Evolutionary conservation across 192 early-diverging fungal genomes (phyloP).

Genomic region (Gorgonomyces haynaldii): DNA sequence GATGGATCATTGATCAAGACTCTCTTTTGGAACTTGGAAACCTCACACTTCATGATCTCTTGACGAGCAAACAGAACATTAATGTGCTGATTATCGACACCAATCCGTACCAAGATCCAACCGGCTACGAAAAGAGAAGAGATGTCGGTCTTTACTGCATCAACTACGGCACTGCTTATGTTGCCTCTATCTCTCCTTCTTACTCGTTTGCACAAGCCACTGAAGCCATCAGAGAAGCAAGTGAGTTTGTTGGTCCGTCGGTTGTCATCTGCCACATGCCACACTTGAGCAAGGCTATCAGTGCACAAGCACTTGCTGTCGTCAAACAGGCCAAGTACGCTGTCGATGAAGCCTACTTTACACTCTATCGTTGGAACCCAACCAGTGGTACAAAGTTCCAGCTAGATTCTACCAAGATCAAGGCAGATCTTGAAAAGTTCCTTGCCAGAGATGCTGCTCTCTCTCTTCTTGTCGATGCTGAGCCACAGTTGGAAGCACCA

Average conservation of each 20-base stretch:
- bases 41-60: constrained; percentile 83
- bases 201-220: constrained; percentile 80
- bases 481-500: constrained; percentile 48
- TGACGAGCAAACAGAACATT: constrained; percentile 70
- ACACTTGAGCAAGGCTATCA: constrained; percentile 13
- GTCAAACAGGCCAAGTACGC: constrained; percentile 84
- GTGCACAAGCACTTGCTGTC: constrained; percentile 43
- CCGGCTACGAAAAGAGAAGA: constrained; percentile 15
- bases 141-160: constrained; percentile 93
- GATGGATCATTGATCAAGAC: constrained; percentile 87
- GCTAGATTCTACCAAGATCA: constrained; percentile 68
- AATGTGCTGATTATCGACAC: constrained; percentile 90
- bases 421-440: constrained; percentile 66
- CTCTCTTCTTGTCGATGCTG: constrained; percentile 57
- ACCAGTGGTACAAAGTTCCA: constrained; percentile 37
- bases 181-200: constrained; percentile 82
- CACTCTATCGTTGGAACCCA: constrained; percentile 93
- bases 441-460: constrained; percentile 75
- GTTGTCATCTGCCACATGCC: constrained; percentile 85
- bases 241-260: constrained; percentile 75
- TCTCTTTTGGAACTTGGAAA: constrained; percentile 73
- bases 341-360: constrained; percentile 84
- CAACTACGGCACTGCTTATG: constrained; percentile 82
- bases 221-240: constrained; percentile 81
- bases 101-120: constrained; percentile 57